phyloP scores from a whole-genome alignment of 2,329 filamentous ascomycete species.

The Sclerotinia glacialis region DNA sequence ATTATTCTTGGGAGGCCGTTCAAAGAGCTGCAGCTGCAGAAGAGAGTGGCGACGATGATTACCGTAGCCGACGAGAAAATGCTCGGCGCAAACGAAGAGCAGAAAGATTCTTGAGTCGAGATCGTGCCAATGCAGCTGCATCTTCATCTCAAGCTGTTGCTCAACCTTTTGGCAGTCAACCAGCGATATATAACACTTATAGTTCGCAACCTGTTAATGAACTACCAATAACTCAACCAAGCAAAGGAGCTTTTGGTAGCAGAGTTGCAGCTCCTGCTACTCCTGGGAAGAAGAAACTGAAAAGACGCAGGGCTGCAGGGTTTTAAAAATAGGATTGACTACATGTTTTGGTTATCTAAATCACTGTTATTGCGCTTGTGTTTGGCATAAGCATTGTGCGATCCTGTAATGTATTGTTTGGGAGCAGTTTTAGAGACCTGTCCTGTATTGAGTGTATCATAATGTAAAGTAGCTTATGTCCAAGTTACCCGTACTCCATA shows the following conservation, averaged over 20 bases:
- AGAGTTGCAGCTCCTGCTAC: slow-evolving; percentile 39
- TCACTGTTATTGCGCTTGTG: not conserved
- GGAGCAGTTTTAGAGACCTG: not conserved
- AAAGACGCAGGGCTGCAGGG: slow-evolving; percentile 40
- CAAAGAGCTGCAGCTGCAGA: slow-evolving; percentile 24
- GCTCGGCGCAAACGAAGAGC: slow-evolving; percentile 34
- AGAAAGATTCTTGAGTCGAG: slow-evolving; percentile 37
- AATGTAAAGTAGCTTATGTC: slow-evolving; percentile 4
- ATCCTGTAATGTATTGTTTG: not conserved
- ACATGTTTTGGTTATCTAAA: not conserved
- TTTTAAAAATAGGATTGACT: slow-evolving; percentile 27
- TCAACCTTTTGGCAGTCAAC: slow-evolving; percentile 35
- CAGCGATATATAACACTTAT: slow-evolving; percentile 25
- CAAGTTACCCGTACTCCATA: not conserved
- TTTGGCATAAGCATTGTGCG: not conserved
- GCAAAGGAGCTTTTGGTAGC: slow-evolving; percentile 48
- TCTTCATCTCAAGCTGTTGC: slow-evolving; percentile 47
- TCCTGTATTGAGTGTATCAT: not conserved
- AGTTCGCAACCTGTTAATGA: slow-evolving; percentile 37
- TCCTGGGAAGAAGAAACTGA: slow-evolving; percentile 46
- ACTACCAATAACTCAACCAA: slow-evolving; percentile 46
- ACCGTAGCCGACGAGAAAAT: slow-evolving; percentile 31
- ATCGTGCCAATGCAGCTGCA: slow-evolving; percentile 34
- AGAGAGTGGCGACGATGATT: slow-evolving; percentile 29
- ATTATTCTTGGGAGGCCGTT: slow-evolving; percentile 38